Conservation (phyloP, 2,329 filamentous ascomycete genomes). For the Intubia oerlemansii region DNA sequence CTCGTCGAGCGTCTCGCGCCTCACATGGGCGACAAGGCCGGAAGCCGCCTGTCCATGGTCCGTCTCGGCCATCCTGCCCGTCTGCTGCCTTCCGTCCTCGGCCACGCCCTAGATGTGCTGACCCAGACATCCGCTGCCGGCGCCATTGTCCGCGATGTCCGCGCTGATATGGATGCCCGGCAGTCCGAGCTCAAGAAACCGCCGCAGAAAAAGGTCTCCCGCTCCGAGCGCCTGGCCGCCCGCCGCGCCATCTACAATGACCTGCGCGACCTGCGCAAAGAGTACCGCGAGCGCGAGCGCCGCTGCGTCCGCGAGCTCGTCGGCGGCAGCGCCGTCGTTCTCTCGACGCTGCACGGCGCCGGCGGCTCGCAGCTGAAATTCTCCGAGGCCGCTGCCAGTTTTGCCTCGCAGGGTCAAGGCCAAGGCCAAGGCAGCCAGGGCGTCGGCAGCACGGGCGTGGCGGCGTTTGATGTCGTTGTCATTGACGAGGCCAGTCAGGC, state of each 20-base stretch:
- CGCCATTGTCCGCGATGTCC: constrained; percentile 71
- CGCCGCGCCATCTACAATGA: constrained; percentile 64
- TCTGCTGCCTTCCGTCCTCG: constrained; percentile 67
- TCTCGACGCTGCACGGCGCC: constrained; percentile 81
- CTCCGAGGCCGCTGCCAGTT: neutral
- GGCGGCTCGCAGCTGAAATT: constrained; percentile 59
- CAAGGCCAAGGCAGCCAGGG: too few species aligned
- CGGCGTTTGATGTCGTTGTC: constrained; percentile 80
- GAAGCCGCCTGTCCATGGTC: constrained; percentile 72
- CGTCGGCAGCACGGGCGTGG: constrained; percentile 17
- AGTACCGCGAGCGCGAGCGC: constrained; percentile 69
- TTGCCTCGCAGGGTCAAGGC: too few species aligned
- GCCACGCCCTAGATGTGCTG: constrained; percentile 77
- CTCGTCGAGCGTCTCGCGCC: constrained; percentile 81
- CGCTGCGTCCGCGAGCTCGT: constrained; percentile 63
- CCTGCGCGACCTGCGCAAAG: constrained; percentile 65
- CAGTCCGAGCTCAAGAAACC: constrained; percentile 59
- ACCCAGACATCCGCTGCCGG: constrained; percentile 82
- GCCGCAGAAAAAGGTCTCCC: constrained; percentile 38
- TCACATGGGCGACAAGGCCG: too few species aligned
- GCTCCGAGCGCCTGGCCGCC: constrained; percentile 27
- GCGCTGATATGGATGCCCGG: constrained; percentile 82
- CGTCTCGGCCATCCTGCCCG: constrained; percentile 85
- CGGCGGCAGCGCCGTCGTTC: constrained; percentile 60
- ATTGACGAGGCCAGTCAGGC: constrained; percentile 95